A percentile compares a stretch with the other conserved stretches of the same genome.
These are phyloP conservation scores for Beverwykella pulmonaria DNA, from an alignment of 495 filamentous ascomycete species.

Conservation along the genomic window DNA sequence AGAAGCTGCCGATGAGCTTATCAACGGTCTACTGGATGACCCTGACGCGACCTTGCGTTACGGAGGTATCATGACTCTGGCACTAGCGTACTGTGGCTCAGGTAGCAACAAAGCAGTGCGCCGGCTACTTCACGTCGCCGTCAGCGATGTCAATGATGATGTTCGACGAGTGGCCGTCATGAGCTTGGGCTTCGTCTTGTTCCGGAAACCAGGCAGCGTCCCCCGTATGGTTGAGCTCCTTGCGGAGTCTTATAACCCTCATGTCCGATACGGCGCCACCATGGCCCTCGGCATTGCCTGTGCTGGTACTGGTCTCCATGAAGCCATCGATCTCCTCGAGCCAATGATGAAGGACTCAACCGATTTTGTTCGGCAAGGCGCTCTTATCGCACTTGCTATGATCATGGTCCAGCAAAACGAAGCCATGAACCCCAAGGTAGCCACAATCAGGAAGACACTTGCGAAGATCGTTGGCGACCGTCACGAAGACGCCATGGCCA, in stretches of 20 bases:
- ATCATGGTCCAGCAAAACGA: constrained; percentile 95
- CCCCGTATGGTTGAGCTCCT: constrained; percentile 99
- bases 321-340: constrained; percentile 94
- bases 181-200: constrained; percentile 97
- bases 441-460: constrained; percentile 65
- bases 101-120: constrained; percentile 98
- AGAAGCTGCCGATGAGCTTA: constrained; percentile 90
- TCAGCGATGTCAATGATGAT: constrained; percentile 98
- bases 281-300: constrained; percentile 99
- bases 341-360: constrained; percentile 99
- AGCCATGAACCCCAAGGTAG: constrained; percentile 70
- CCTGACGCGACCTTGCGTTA: constrained; percentile 93
- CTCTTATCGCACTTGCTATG: constrained; percentile 93
- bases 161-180: constrained; percentile 96
- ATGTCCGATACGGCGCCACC: constrained; percentile 96
- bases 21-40: constrained; percentile 89
- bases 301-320: constrained; percentile 93
- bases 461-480: constrained; percentile 82
- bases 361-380: constrained; percentile 97
- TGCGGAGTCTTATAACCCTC: constrained; percentile 97
- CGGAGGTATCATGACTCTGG: constrained; percentile 98
- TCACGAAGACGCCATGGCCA: constrained; percentile 99
- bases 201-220: constrained; percentile 95
- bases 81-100: constrained; percentile 94
- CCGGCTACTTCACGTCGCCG: constrained; percentile 93